Percentiles rank a stretch among this genome's conserved stretches.
Evolutionary conservation across 2,329 filamentous ascomycete genomes (phyloP).

Genomic region (Scortechinia acanthostroma): DNA sequence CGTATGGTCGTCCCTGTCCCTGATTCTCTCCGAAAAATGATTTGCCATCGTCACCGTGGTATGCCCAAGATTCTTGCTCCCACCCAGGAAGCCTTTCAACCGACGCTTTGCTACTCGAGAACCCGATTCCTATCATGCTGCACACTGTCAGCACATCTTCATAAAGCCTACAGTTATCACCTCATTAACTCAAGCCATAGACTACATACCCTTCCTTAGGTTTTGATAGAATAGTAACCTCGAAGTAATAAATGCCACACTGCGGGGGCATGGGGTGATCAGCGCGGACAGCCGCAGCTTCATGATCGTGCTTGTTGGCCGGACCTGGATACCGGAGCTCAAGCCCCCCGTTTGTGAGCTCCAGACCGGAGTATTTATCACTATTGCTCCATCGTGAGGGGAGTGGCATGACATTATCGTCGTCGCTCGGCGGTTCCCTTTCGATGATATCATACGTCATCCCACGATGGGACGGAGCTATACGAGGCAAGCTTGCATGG

Average conservation of each 20-base stretch:
- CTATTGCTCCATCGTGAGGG: conserved; percentile 76
- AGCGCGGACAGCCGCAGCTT: conserved; percentile 75
- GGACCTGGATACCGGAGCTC: conserved; percentile 56
- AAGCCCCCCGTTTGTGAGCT: conserved; percentile 67
- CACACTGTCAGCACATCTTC: conserved; percentile 7
- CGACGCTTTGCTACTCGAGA: conserved; percentile 48
- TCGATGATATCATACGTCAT: conserved; percentile 82
- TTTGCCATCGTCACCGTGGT: conserved; percentile 60
- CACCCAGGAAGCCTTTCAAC: conserved; percentile 56
- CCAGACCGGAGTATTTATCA: conserved; percentile 69
- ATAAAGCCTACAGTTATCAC: not conserved
- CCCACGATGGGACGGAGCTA: conserved; percentile 60
- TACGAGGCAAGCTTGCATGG: conserved; percentile 42
- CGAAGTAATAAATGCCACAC: conserved; percentile 92
- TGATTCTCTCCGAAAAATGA: conserved; percentile 50
- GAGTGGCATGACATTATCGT: conserved; percentile 60
- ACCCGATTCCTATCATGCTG: conserved; percentile 43
- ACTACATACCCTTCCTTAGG: conserved; percentile 51
- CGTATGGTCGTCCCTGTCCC: conserved; percentile 41
- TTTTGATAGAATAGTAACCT: conserved; percentile 57
- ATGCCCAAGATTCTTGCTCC: conserved; percentile 60
- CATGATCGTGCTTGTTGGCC: conserved; percentile 49
- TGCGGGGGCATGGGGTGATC: conserved; percentile 82
- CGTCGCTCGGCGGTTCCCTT: conserved; percentile 52
- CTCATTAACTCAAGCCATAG: not conserved